Base-by-base conservation (phyloP, 805 yeast genomes). In the Lipomyces oligophaga region DNA sequence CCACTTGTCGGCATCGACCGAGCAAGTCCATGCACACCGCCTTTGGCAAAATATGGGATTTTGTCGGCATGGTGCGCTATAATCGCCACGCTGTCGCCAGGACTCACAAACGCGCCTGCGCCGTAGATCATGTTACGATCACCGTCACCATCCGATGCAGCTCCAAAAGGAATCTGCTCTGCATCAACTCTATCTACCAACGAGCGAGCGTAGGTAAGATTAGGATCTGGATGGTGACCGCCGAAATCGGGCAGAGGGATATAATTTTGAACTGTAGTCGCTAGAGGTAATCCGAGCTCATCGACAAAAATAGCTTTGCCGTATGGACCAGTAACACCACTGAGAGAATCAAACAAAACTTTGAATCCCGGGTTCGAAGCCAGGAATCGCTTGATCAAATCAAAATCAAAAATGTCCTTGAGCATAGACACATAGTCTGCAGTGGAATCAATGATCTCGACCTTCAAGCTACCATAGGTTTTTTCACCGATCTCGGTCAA, bases 141-240 rank as follows among this genome's bases (percentile, higher is more conserved):
- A 67, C 98, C 98, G 61, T 90, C 98, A 67, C 98, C 98, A 64
- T 87, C 98, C n/a, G 95, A 84, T 6, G 97, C 97, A 31, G 97
- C 97, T 55, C 98, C 98, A 65, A 90, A 90, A 5, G 90, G 85
- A 57, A 89, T 85, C 49, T 79, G 70, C 49, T 84, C 84, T 18
- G 67, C 63, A 62, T 93, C 97, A n/a, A 90, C 98, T 55, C 76
- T 76, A 27, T 78, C 83, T 18, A 90, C 98, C 54, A 90, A 74
- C 16, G 95, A 80, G 49, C 76, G 78, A 8, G 97, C 98, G 63
- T 93, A 90, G 11, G 97, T 89, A 66, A 90, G 76, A 70, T 90
- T 90, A 56, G 98, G 98, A 69, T 90, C 98, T 18, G 98, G 98
- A 66, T 90, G 98, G 58, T 88, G 73, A 0, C 98, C 98, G 54